Evolutionary conservation across 306 rosid genomes (phyloP), one percentile per base, ranked within the genome.

Genomic region (Inga leiocalycina): DNA sequence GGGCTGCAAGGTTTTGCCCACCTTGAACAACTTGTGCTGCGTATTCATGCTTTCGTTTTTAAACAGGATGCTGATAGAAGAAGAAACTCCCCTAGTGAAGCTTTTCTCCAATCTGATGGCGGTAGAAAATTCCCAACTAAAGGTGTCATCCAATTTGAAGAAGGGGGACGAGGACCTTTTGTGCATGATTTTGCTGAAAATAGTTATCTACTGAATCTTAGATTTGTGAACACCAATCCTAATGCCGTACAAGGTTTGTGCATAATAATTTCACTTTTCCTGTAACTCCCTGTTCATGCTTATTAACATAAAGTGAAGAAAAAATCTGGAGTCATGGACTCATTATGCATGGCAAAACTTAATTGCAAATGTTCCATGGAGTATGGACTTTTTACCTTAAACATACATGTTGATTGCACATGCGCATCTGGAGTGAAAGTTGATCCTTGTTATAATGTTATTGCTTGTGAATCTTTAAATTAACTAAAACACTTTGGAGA

Each of bases 141-240:
- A 87, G 93, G 90, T 80, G 78, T 54, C 71, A 82, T 78, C 61
- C 88, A 86, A 79, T 85, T 86, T 48, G 93, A 92, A 35, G 82
- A 88, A 74, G 97, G 89, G 72, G 89, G 92, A 46, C 92, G 97
- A 82, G 86, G 88, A 70, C 94, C 91, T 37, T 91, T 98, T 30
- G 83, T 96, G 81, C 98, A 93, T 88, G 94, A 96, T 86, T 91
- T 94, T 91, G 97, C 97, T 15, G 97, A 92, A 83, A 96, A 84
- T 77, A 87, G 86, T 86, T 96, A 96, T 90, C 90, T 96, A 32
- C 84, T 90, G 78, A 86, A 91, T 64, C 88, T 96, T 65, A 80
- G 88, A 85, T 96, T 87, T 86, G 98, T 92, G 43, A 84, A 89
- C 86, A 87, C 91, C 68, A 84, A 84, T 84, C 76, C 81, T 19